These are phyloP conservation scores for Aegilops speltoides DNA, from an alignment of 176 grass and related monocot genomes.

Conservation along the genomic window DNA sequence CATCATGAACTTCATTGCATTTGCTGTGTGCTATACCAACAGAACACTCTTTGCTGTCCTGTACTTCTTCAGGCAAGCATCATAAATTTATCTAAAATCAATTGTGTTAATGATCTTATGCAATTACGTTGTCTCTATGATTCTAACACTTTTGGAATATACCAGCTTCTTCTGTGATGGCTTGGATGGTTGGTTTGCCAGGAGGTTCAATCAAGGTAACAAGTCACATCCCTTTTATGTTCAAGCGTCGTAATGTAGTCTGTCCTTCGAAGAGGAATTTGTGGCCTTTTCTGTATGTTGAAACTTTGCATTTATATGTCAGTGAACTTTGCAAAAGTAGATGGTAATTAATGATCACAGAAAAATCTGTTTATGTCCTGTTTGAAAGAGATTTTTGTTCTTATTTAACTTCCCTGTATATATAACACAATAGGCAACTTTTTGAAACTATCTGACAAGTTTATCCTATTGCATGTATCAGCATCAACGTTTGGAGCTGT, in stretches of 20 bases:
- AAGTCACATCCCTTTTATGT: neutral
- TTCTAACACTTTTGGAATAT: slow-evolving; percentile 34
- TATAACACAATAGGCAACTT: neutral
- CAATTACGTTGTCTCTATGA: neutral
- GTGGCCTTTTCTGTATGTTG: neutral
- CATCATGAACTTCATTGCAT: slow-evolving; percentile 86
- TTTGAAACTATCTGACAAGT: slow-evolving; percentile 26
- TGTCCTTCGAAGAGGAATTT: neutral
- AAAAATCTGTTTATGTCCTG: neutral
- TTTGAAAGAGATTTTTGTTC: neutral
- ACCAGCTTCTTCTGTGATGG: slow-evolving; percentile 73
- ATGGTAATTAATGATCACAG: neutral
- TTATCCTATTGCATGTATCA: slow-evolving; percentile 42
- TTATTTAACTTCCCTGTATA: neutral
- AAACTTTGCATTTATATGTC: neutral
- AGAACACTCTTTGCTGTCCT: slow-evolving; percentile 78
- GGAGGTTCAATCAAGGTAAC: slow-evolving; percentile 81
- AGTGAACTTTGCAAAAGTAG: neutral
- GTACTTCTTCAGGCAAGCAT: slow-evolving; percentile 73
- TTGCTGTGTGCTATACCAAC: slow-evolving; percentile 68
- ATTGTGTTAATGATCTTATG: neutral
- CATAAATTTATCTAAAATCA: neutral
- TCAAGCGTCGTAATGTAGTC: neutral
- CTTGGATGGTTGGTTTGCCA: slow-evolving; percentile 77
- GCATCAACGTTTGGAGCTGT: slow-evolving; percentile 99